Evolutionary conservation across 2,329 filamentous ascomycete species (phyloP).

Genomic region (Colletotrichum shisoi): DNA sequence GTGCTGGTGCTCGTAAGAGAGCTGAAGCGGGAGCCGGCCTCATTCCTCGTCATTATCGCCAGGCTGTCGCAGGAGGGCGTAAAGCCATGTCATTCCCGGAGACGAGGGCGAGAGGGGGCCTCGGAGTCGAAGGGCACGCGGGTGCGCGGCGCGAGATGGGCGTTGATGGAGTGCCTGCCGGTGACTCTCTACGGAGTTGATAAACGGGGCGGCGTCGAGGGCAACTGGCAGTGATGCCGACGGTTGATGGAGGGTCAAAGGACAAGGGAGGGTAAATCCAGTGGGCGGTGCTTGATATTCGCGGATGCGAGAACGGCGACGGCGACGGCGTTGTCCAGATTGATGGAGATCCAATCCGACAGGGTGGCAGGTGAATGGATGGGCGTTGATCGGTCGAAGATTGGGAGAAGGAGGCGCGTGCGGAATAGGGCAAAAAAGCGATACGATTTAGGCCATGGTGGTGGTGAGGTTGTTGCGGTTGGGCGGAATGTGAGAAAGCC

Average conservation of each 20-base stretch:
- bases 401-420: conserved; percentile 4
- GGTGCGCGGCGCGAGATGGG: not conserved
- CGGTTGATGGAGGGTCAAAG: not conserved
- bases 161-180: no score
- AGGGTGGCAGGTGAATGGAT: conserved; percentile 8
- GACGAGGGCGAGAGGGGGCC: conserved; percentile 2
- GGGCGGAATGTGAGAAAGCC: conserved; percentile 7
- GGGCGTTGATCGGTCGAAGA: conserved; percentile 8
- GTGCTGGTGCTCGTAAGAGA: conserved; percentile 71
- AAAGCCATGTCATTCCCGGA: conserved; percentile 38
- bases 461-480: conserved; percentile 8
- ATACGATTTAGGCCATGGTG: conserved; percentile 27
- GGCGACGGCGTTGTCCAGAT: conserved; percentile 2
- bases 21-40: conserved; percentile 69
- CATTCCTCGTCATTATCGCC: conserved; percentile 73
- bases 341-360: conserved; percentile 4
- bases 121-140: not conserved
- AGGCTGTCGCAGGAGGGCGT: conserved; percentile 44
- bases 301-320: conserved; percentile 6
- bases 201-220: not conserved
- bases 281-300: conserved; percentile 13
- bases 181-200: not conserved
- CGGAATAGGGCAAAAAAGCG: conserved; percentile 10
- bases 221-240: not conserved
- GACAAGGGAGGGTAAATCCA: conserved; percentile 8